phyloP scores from a whole-genome alignment of 345 rosid species.

The Cardamine chenopodiifolia region DNA sequence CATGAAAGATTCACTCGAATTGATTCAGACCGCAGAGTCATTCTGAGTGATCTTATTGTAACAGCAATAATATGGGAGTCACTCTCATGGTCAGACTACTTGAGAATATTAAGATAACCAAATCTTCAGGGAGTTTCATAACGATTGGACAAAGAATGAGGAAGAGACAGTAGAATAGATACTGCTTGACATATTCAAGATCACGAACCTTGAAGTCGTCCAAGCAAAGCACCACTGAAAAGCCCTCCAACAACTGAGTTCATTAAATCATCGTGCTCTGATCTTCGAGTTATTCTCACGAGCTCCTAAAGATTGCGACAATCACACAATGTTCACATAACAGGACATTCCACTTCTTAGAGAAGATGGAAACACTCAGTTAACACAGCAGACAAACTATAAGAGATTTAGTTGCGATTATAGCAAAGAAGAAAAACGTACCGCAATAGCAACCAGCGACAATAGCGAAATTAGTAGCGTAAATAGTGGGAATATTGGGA shows the following conservation, averaged over 20 bases:
- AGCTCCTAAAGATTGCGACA: constrained; percentile 53
- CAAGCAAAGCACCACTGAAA: constrained; percentile 80
- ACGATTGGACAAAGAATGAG: constrained; percentile 4
- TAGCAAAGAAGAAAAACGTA: constrained; percentile 28
- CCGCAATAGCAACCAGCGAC: constrained; percentile 83
- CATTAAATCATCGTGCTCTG: constrained; percentile 66
- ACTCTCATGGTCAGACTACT: constrained; percentile 19
- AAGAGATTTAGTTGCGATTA: background rate
- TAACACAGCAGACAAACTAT: background rate
- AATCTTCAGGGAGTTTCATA: constrained; percentile 5
- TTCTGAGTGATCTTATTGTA: background rate
- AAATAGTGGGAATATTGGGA: constrained; percentile 62
- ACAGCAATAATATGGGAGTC: background rate
- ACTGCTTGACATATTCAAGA: background rate
- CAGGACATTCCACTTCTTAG: too few relatives aligned
- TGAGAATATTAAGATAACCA: constrained; percentile 1
- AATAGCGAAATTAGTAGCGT: constrained; percentile 71
- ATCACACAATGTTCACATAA: constrained; percentile 1
- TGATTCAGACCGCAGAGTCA: background rate
- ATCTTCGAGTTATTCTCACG: constrained; percentile 64
- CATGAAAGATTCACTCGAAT: constrained; percentile 7
- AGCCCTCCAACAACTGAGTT: constrained; percentile 83
- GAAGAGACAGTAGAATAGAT: constrained; percentile 1
- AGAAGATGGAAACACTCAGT: background rate
- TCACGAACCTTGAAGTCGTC: constrained; percentile 74